Evolutionary conservation across 2,329 filamentous ascomycete genomes (phyloP).

Genomic region (Curvularia spicifera): DNA sequence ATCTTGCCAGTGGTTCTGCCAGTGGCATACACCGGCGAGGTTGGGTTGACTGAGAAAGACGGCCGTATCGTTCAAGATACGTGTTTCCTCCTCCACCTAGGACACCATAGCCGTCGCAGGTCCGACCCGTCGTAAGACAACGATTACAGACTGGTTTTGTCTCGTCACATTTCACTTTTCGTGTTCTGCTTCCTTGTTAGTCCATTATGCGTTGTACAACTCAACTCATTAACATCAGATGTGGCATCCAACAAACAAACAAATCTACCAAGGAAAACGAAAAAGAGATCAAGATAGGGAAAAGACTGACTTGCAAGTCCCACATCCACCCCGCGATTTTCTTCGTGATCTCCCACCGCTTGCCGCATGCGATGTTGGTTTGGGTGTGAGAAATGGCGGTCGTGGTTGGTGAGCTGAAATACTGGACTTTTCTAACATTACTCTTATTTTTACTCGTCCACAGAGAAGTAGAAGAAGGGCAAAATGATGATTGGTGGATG

Average conservation of each 20-base stretch:
- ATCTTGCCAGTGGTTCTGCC: not conserved
- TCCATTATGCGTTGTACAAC: not conserved
- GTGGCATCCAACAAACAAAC: not conserved
- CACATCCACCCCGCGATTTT: conserved; percentile 13
- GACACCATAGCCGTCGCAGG: conserved; percentile 55
- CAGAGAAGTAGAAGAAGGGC: not conserved
- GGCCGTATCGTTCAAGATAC: conserved; percentile 15
- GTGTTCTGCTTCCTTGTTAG: conserved; percentile 21
- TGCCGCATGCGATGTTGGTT: not conserved
- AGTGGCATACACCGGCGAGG: not conserved
- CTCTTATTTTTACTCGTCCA: not conserved
- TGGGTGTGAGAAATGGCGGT: too few relatives aligned
- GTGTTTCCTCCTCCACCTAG: conserved; percentile 48
- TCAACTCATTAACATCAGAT: not conserved
- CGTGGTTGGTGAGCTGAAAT: not conserved
- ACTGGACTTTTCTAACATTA: conserved; percentile 3
- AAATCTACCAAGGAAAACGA: not conserved
- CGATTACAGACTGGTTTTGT: conserved; percentile 46
- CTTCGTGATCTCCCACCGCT: not conserved
- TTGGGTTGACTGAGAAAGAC: not conserved
- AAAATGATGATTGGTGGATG: not conserved
- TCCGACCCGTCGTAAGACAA: conserved; percentile 46
- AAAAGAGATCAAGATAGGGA: not conserved
- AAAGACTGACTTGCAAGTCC: conserved; percentile 16
- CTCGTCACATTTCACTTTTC: conserved; percentile 49